Evolutionary conservation across 768 basidiomycete genomes (phyloP).

Genomic region (Hemileccinum impolitum): DNA sequence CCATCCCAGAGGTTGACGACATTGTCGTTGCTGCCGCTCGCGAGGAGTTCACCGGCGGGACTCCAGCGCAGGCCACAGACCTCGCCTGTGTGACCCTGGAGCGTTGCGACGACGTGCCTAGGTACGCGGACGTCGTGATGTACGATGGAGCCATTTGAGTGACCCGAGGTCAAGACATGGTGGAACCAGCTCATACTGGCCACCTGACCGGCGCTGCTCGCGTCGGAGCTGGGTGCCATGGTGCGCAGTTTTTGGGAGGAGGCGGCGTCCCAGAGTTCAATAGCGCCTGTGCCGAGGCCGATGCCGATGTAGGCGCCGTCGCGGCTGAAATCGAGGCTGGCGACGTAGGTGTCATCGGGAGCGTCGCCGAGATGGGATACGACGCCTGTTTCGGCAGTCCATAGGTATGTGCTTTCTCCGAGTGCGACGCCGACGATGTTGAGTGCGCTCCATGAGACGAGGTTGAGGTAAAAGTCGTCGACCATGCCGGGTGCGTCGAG

Average conservation of each 20-base stretch:
- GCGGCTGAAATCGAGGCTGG: slow-evolving; percentile 74
- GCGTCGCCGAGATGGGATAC: slow-evolving; percentile 79
- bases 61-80: slow-evolving; percentile 93
- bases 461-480: slow-evolving; percentile 97
- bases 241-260: slow-evolving; percentile 74
- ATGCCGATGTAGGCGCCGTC: slow-evolving; percentile 81
- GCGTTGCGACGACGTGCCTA: slow-evolving; percentile 84
- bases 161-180: slow-evolving; percentile 84
- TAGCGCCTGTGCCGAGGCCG: slow-evolving; percentile 76
- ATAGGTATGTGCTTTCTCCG: slow-evolving; percentile 83
- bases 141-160: slow-evolving; percentile 92
- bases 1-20: slow-evolving; percentile 98
- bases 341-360: slow-evolving; percentile 71
- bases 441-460: slow-evolving; percentile 82
- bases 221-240: slow-evolving; percentile 56
- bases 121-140: slow-evolving; percentile 93
- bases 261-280: slow-evolving; percentile 95
- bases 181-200: slow-evolving; percentile 85
- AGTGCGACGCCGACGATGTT: slow-evolving; percentile 91
- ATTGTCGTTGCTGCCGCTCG: slow-evolving; percentile 96
- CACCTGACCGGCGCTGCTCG: slow-evolving; percentile 52
- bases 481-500: slow-evolving; percentile 91
- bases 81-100: slow-evolving; percentile 88
- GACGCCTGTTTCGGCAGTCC: slow-evolving; percentile 86
- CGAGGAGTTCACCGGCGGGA: slow-evolving; percentile 81